Evolutionary conservation across 352 stramenopile genomes (phyloP), one percentile per base, ranked within the genome.

Genomic region (Pythium scleroteichum): DNA sequence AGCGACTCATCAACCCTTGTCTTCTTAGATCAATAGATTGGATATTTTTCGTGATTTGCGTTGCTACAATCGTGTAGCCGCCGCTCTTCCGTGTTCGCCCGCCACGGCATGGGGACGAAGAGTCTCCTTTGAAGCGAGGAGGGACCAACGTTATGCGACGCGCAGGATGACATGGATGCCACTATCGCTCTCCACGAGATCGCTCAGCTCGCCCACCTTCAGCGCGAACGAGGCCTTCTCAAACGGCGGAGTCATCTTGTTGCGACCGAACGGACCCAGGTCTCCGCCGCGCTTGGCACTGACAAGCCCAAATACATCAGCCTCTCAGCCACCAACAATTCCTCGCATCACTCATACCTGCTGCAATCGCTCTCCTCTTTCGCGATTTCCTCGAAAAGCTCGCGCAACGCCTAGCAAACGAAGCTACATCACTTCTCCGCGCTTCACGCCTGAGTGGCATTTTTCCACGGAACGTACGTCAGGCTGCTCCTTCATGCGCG

Each of bases 141-240:
- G 29, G 29, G 29, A 35, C 20, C 54, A 45, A 66, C 35, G 49
- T 74, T 80, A 92, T 79, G 78, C 83, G 64, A 90, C 66, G 53
- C 97, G 85, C 54, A 98, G 91, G 53, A 99, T 99, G 50, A 99
- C 87, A 82, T 99, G 97, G 59, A 98, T 86, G 47, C 96, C 97
- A 59, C 87, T 98, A 66, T 99, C 96, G 46, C 88, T 98, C 58
- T 97, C 94, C 24, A 99, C 91, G 62, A 99, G 94, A 5, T 86
- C 88, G 54, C 87, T 98, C 58, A 99, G 85, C 67, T 98, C 85
- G 35, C 90, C 92, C 19, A 98, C 84, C 55, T 95, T 82, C 38
- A 99, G 84, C 38, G 70, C 79, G 62, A 98, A 98, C 35, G 90
- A 79, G 26, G 87, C 91, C 26, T 94, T 80, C 64, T 98, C 92